Evolutionary conservation across 2,329 filamentous ascomycete species (phyloP), one percentile per base, ranked within the genome.

Genomic region (Pseudogymnoascus sp.): DNA sequence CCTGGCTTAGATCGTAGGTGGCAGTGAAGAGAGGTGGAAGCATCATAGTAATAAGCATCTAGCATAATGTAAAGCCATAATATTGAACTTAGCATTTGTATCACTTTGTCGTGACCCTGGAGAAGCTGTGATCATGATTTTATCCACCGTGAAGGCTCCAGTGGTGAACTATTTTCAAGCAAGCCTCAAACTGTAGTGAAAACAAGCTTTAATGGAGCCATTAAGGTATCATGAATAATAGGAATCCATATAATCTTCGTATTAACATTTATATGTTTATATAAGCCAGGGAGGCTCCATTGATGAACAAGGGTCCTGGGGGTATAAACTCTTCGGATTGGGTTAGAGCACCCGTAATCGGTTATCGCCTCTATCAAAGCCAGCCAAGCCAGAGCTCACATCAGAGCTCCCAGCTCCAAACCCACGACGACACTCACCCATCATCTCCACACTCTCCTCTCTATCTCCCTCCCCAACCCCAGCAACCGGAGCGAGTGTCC

Each of bases 331-430:
- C n/a, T 18, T 50, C 43, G 43, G 25, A 50, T 50, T 50, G 43
- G 43, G 43, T 50, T 50, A 50, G 43, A 50, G 43, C 43, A 50
- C 25, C 43, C 43, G 43, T 50, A 50, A 50, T 50, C 43, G 43
- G 43, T 50, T 50, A 50, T 50, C 43, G 43, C 25, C 43, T 50
- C 43, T 50, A 50, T 50, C 43, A 50, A 50, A 30, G 25, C 25
- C 25, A 50, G 43, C 43, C 43, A 50, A 50, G 43, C 43, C 43
- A 50, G 43, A 50, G 43, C 43, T 50, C 43, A 50, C n/a, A n/a
- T 18, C 43, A 32, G 43, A 50, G 43, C 43, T 50, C 43, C 43
- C 43, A 50, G 43, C 43, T 50, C 43, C 43, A 50, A 16, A 50
- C 8, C 43, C 43, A 32, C 25, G 25, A 50, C 43, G 25, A 50